Evolutionary conservation across 2,329 filamentous ascomycete species (phyloP), one percentile per base, ranked within the genome.

Genomic region (Daldinia eschscholtzii): DNA sequence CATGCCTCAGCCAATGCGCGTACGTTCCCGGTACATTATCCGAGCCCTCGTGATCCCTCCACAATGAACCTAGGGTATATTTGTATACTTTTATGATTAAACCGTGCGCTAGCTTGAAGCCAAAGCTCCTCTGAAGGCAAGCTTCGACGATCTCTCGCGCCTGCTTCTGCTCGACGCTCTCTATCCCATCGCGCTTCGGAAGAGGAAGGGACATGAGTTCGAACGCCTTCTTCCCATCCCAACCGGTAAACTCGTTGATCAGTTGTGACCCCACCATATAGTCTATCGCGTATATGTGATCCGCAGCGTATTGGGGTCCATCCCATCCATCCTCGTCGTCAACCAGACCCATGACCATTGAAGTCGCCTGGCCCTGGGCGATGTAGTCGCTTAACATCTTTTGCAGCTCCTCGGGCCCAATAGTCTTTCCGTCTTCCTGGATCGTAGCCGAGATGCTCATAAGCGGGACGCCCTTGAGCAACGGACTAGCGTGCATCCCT

Each of bases 51-150:
- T 88, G 70, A 37, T 81, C 81, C 74, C 83, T 82, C 86, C 86
- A 88, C 35, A 87, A 70, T 28, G 84, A 85, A 0, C 86, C 85
- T 10, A 89, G 76, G 0, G 86, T 88, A 18, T 82, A 78, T 0
- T 83, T 83, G 28, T 82, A 76, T 0, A 88, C 81, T 39, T 81
- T 79, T 7, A 87, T 53, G 26, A 87, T 87, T 26, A 88, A 71
- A 0, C 86, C 86, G 69, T 87, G 85, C 0, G 85, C 85, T 6
- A 89, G 76, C 76, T 88, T 88, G 75, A 88, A 85, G 1, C 82
- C 83, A 74, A 86, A 88, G 68, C 85, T 87, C 65, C 76, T 79
- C 13, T 70, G 74, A n/a, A 88, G 74, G 65, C 83, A 85, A 0
- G 72, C 80, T 74, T 88, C 83, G 0, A 89, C 85, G 57, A 88